Percentiles rank a stretch among this genome's conserved stretches.
Evolutionary conservation across 768 basidiomycete species (phyloP).

Genomic region (Kwoniella newhampshirensis): DNA sequence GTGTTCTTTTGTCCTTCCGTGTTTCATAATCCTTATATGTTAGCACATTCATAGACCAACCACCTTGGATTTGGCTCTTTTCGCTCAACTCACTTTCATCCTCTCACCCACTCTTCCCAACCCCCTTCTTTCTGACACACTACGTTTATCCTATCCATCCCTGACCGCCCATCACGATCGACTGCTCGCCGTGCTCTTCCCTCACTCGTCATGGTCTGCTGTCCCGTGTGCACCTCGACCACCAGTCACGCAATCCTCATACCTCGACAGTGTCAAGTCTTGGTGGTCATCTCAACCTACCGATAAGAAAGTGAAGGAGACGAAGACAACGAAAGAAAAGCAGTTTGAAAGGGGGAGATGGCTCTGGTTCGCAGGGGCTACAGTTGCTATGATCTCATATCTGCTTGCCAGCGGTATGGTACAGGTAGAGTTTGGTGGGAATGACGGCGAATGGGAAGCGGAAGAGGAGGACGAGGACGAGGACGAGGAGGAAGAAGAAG

Average conservation of each 20-base stretch:
- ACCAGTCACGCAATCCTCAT: neutral
- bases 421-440: conserved; percentile 26
- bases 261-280: conserved; percentile 2
- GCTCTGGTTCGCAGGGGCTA: conserved; percentile 44
- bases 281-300: neutral
- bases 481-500: conserved; percentile 14
- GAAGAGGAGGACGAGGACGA: conserved; percentile 19
- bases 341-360: conserved; percentile 37
- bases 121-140: conserved; percentile 26
- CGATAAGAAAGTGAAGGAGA: conserved; percentile 11
- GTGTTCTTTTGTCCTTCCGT: neutral
- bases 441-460: conserved; percentile 3
- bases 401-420: conserved; percentile 42
- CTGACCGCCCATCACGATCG: conserved; percentile 33
- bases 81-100: conserved; percentile 34
- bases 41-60: conserved; percentile 23
- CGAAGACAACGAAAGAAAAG: conserved; percentile 31
- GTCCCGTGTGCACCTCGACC: conserved; percentile 5
- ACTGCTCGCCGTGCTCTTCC: conserved; percentile 23
- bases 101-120: conserved; percentile 34
- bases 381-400: conserved; percentile 41
- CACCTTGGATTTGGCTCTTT: conserved; percentile 29
- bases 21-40: neutral
- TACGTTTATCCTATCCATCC: conserved; percentile 25
- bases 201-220: conserved; percentile 5